A percentile compares a stretch with the other conserved stretches of the same genome.
phyloP scores from a whole-genome alignment of 1,284 basidiomycete genomes.

The Austroboletus rostrupii region DNA sequence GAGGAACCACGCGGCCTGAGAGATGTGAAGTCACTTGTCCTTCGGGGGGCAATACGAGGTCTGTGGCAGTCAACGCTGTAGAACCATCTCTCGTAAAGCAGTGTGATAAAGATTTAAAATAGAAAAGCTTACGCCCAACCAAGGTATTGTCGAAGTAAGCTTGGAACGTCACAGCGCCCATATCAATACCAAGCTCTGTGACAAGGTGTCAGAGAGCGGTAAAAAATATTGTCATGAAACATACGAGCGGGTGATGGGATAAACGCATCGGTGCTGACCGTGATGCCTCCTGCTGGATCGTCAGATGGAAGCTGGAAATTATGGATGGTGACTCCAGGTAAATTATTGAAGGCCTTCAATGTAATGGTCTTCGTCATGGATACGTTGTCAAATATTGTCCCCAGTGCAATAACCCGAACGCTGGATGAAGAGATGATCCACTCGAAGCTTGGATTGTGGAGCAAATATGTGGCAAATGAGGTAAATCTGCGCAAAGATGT shows the following conservation, averaged over 20 bases:
- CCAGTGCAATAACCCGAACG: conserved; percentile 62
- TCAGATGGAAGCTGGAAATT: conserved; percentile 68
- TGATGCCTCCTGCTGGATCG: conserved; percentile 65
- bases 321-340: conserved; percentile 66
- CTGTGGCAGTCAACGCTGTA: conserved; percentile 46
- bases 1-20: conserved; percentile 60
- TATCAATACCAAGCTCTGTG: conserved; percentile 66
- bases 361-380: conserved; percentile 60
- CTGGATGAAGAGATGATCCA: conserved; percentile 69
- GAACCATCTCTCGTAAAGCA: conserved; percentile 6
- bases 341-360: conserved; percentile 69
- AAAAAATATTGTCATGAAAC: conserved; percentile 24
- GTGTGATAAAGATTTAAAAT: not conserved
- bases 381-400: conserved; percentile 68
- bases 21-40: conserved; percentile 51
- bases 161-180: conserved; percentile 67
- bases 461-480: conserved; percentile 60
- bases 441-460: conserved; percentile 64
- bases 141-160: conserved; percentile 52
- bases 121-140: conserved; percentile 49
- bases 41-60: conserved; percentile 52
- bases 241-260: conserved; percentile 68
- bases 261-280: conserved; percentile 60
- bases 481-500: conserved; percentile 48
- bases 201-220: not conserved